Conservation (phyloP, 2,329 filamentous ascomycete genomes). For the Pseudopyricularia javanii region DNA sequence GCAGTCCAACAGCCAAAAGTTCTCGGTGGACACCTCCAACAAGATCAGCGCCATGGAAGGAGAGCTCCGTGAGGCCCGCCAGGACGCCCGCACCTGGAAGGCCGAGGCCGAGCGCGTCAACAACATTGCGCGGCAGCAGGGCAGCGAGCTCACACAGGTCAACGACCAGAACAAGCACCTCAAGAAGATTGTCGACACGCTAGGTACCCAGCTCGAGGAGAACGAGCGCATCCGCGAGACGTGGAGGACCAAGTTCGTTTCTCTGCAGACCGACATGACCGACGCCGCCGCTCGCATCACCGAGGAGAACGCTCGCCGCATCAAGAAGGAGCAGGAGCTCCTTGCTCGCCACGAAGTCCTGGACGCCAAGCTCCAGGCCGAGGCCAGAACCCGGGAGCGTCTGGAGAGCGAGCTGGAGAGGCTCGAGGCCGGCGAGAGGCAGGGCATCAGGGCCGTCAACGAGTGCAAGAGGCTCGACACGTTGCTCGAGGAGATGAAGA, state of each 20-base stretch:
- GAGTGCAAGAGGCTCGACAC: constrained; percentile 49
- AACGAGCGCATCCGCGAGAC: constrained; percentile 73
- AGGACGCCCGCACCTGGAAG: constrained; percentile 49
- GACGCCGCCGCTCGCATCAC: constrained; percentile 66
- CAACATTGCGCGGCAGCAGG: constrained; percentile 34
- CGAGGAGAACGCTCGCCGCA: constrained; percentile 68
- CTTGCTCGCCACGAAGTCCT: constrained; percentile 70
- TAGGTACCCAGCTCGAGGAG: constrained; percentile 72
- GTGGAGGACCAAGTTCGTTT: constrained; percentile 74
- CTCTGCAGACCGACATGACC: constrained; percentile 78
- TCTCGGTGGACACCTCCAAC: constrained; percentile 41
- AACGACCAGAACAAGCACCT: constrained; percentile 59
- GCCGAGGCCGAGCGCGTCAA: constrained; percentile 47
- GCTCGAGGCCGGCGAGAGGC: constrained; percentile 50
- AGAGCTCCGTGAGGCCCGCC: constrained; percentile 41
- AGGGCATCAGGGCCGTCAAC: constrained; percentile 50
- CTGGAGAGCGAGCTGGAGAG: constrained; percentile 55
- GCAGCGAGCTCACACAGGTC: constrained; percentile 33
- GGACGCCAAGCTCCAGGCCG: constrained; percentile 63
- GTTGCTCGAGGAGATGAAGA: constrained; percentile 42
- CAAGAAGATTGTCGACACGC: constrained; percentile 57
- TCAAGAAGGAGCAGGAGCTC: constrained; percentile 67
- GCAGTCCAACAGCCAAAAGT: constrained; percentile 44
- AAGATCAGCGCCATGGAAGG: constrained; percentile 39
- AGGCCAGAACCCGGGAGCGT: constrained; percentile 56